A percentile compares a stretch with the other conserved stretches of the same genome.
Conservation (phyloP, 768 basidiomycete genomes). For the Leccinellum rugosiceps region DNA sequence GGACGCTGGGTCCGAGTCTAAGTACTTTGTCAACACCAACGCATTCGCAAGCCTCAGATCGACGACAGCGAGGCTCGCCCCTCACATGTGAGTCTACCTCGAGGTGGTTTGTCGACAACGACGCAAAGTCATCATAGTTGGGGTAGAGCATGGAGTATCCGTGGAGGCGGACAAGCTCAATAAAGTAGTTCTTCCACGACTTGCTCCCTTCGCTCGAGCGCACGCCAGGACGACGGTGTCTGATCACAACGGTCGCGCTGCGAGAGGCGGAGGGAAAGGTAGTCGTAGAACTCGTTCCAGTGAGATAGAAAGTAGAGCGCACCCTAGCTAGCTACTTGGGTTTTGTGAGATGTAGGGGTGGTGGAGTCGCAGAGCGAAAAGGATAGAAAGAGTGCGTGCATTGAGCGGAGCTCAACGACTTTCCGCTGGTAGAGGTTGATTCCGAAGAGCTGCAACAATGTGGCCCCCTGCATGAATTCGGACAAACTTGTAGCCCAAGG, state of each 20-base stretch:
- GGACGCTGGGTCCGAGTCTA: too few relatives aligned
- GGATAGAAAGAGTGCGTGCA: slow-evolving; percentile 55
- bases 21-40: background rate
- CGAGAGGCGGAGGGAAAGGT: slow-evolving; percentile 70
- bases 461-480: background rate
- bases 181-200: slow-evolving; percentile 90
- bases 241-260: slow-evolving; percentile 34
- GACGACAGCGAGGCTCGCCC: slow-evolving; percentile 61
- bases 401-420: slow-evolving; percentile 71
- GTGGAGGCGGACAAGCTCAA: slow-evolving; percentile 77
- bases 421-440: slow-evolving; percentile 88
- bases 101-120: slow-evolving; percentile 87
- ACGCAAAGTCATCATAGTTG: slow-evolving; percentile 67
- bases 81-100: slow-evolving; percentile 82
- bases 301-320: slow-evolving; percentile 87
- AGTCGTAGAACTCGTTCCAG: slow-evolving; percentile 84
- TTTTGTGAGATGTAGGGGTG: slow-evolving; percentile 84
- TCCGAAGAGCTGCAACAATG: slow-evolving; percentile 57
- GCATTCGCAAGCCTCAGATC: slow-evolving; percentile 43
- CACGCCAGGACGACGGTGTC: slow-evolving; percentile 63
- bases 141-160: slow-evolving; percentile 91
- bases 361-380: slow-evolving; percentile 38
- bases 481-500: slow-evolving; percentile 68
- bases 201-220: slow-evolving; percentile 79
- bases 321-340: slow-evolving; percentile 89